These are phyloP conservation scores for Casuarina equisetifolia DNA, from an alignment of 306 rosid genomes.

Conservation along the genomic window DNA sequence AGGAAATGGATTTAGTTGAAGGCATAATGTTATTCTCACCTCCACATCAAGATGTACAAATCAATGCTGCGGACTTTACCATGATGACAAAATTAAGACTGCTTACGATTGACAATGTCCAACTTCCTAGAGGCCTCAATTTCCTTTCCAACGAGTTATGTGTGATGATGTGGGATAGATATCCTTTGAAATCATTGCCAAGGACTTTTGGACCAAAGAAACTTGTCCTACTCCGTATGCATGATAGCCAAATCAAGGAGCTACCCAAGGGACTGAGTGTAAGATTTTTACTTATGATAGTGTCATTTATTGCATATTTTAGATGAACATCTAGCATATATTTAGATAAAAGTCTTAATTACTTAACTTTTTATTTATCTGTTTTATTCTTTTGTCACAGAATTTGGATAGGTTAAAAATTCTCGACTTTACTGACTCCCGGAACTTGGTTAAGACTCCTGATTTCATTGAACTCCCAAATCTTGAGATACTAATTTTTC, in stretches of 20 bases:
- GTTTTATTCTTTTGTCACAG: neutral
- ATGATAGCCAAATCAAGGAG: neutral
- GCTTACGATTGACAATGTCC: slow-evolving; percentile 22
- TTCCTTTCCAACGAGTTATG: slow-evolving; percentile 29
- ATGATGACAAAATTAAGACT: slow-evolving; percentile 20
- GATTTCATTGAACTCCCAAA: slow-evolving; percentile 8
- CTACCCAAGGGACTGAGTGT: slow-evolving; percentile 22
- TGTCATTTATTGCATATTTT: neutral
- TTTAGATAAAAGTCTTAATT: neutral
- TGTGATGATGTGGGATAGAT: slow-evolving; percentile 24
- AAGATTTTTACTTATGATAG: neutral
- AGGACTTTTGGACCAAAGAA: neutral
- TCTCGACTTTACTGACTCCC: slow-evolving; percentile 28
- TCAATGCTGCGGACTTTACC: slow-evolving; percentile 24
- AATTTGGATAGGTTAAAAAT: slow-evolving; percentile 18
- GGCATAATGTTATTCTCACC: slow-evolving; percentile 7
- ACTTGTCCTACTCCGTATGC: slow-evolving; percentile 29
- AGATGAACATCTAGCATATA: too few relatives aligned
- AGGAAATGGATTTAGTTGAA: slow-evolving; percentile 25
- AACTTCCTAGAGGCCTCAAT: slow-evolving; percentile 25
- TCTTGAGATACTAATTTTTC: slow-evolving; percentile 25
- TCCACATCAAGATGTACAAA: neutral
- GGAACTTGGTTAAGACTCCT: slow-evolving; percentile 11
- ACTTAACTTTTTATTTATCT: neutral
- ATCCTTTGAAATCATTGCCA: slow-evolving; percentile 19